A percentile compares a stretch with the other conserved stretches of the same genome.
Evolutionary conservation across 2,329 filamentous ascomycete species (phyloP).

Genomic region (Apiospora marii): DNA sequence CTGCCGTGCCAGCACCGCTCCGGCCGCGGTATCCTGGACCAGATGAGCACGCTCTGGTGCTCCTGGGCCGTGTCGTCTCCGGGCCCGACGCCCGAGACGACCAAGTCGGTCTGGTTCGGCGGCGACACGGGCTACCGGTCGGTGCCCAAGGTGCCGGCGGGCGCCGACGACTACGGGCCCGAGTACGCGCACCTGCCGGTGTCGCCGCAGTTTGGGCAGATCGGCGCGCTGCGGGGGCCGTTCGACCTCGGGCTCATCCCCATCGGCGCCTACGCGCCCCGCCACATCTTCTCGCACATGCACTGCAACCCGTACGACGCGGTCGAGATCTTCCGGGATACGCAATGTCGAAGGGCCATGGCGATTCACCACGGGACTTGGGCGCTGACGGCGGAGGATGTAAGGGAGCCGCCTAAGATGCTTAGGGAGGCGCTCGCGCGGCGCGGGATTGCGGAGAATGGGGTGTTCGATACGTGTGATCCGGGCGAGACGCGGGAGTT

Average conservation of each 20-base stretch:
- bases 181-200: constrained; percentile 72
- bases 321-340: constrained; percentile 89
- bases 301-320: constrained; percentile 88
- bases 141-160: constrained; percentile 70
- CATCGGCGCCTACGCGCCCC: constrained; percentile 86
- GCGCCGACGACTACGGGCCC: constrained; percentile 73
- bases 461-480: constrained; percentile 82
- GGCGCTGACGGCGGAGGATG: constrained; percentile 85
- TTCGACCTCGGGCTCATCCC: constrained; percentile 94
- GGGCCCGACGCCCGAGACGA: constrained; percentile 48
- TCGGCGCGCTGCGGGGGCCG: constrained; percentile 80
- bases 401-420: constrained; percentile 80
- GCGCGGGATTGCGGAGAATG: constrained; percentile 72
- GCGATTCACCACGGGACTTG: constrained; percentile 95
- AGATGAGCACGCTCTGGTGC: constrained; percentile 81
- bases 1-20: constrained; percentile 87
- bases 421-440: constrained; percentile 75
- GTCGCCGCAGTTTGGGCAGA: constrained; percentile 86
- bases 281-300: constrained; percentile 77
- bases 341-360: constrained; percentile 77
- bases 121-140: constrained; percentile 91
- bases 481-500: constrained; percentile 87
- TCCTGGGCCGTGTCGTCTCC: constrained; percentile 79
- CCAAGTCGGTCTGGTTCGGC: constrained; percentile 84
- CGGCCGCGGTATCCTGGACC: constrained; percentile 73